Evolutionary conservation across 2,329 filamentous ascomycete genomes (phyloP).

Genomic region (Cryphonectria carpinicola): DNA sequence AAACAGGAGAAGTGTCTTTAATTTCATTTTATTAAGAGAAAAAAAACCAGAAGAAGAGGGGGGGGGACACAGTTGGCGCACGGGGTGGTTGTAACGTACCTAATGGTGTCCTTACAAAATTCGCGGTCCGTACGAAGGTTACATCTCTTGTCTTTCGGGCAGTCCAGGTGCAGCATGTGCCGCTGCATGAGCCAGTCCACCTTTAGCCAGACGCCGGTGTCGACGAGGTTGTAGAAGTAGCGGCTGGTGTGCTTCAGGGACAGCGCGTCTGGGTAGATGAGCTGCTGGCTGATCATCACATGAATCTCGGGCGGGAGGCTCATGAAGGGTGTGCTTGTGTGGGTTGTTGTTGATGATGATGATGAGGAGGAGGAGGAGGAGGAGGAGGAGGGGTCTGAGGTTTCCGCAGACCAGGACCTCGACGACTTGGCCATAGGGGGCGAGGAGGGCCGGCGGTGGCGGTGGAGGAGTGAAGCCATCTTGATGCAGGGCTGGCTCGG

Average conservation of each 20-base stretch:
- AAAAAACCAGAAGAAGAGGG: neutral
- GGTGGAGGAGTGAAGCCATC: slow-evolving; percentile 16
- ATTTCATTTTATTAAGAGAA: neutral
- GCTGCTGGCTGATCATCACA: slow-evolving; percentile 60
- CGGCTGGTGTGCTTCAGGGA: slow-evolving; percentile 69
- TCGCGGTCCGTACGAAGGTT: slow-evolving; percentile 62
- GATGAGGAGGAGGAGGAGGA: no score
- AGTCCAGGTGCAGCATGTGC: slow-evolving; percentile 65
- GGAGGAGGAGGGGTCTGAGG: neutral
- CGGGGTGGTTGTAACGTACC: slow-evolving; percentile 44
- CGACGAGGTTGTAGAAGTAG: slow-evolving; percentile 66
- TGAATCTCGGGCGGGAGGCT: slow-evolving; percentile 70
- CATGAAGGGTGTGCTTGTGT: slow-evolving; percentile 42
- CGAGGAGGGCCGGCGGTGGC: neutral
- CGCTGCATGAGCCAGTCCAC: slow-evolving; percentile 71
- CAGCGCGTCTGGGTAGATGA: slow-evolving; percentile 72
- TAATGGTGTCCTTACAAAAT: slow-evolving; percentile 64
- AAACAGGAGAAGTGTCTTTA: neutral
- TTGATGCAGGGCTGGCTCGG: neutral
- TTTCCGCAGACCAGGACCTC: neutral
- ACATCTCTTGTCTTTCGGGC: slow-evolving; percentile 61
- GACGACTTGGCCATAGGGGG: neutral
- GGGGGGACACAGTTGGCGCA: neutral
- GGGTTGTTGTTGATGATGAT: neutral
- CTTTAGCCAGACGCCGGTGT: slow-evolving; percentile 68